These are phyloP conservation scores for Alternaria brassicae DNA, from an alignment of 2,329 filamentous ascomycete genomes.

Conservation along the genomic window DNA sequence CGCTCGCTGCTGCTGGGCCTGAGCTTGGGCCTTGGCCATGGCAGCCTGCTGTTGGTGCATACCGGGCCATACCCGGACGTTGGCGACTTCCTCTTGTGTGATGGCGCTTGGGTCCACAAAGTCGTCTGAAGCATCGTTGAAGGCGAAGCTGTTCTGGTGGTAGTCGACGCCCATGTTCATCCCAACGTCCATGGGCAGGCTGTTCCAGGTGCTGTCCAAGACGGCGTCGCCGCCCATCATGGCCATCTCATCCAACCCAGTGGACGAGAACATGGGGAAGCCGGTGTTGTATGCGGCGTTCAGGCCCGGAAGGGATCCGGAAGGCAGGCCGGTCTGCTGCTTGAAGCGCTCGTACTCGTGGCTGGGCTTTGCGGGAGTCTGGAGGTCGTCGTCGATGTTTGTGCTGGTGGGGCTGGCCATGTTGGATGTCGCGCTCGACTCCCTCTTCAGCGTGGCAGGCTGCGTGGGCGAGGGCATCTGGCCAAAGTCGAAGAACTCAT, in stretches of 20 bases:
- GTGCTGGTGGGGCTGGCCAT: slow-evolving; percentile 63
- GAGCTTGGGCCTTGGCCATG: slow-evolving; percentile 45
- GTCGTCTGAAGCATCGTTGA: slow-evolving; percentile 55
- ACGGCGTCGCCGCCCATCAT: slow-evolving; percentile 58
- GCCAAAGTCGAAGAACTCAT: slow-evolving; percentile 64
- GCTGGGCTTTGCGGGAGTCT: slow-evolving; percentile 77
- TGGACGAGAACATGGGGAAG: slow-evolving; percentile 61
- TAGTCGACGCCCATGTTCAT: slow-evolving; percentile 74
- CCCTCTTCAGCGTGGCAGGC: slow-evolving; percentile 50
- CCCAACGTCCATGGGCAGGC: slow-evolving; percentile 59
- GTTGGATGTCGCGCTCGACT: slow-evolving; percentile 63
- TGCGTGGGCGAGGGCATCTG: slow-evolving; percentile 67
- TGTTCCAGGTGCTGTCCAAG: slow-evolving; percentile 65
- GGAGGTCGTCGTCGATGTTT: slow-evolving; percentile 61
- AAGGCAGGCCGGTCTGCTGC: slow-evolving; percentile 92
- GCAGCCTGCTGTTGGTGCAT: slow-evolving; percentile 92
- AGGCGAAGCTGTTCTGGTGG: slow-evolving; percentile 68
- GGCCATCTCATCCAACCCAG: slow-evolving; percentile 72
- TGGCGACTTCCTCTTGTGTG: slow-evolving; percentile 65
- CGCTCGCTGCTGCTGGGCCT: slow-evolving; percentile 54
- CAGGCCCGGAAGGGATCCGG: slow-evolving; percentile 81
- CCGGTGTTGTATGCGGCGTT: slow-evolving; percentile 62
- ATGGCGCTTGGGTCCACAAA: slow-evolving; percentile 79
- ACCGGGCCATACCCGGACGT: slow-evolving; percentile 85
- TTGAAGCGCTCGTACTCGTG: slow-evolving; percentile 95